A percentile compares a stretch with the other conserved stretches of the same genome.
These are phyloP conservation scores for Elsinoe ampelina DNA, from an alignment of 2,329 filamentous ascomycete species.

Conservation along the genomic window DNA sequence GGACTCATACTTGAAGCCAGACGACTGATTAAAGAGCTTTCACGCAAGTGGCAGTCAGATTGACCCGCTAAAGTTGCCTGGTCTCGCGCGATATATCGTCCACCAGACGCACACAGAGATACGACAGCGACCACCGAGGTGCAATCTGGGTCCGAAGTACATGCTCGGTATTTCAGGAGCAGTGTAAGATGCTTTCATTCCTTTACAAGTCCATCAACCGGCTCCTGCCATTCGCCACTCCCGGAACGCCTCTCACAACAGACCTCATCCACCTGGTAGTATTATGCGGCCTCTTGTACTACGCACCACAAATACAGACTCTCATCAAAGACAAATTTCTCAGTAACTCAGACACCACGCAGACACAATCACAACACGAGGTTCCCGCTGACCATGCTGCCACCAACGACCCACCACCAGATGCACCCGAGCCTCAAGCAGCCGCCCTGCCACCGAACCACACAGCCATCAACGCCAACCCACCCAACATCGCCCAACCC, in stretches of 20 bases:
- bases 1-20: no score
- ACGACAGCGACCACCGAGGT: no score
- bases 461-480: neutral
- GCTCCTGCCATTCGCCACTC: slow-evolving; percentile 40
- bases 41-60: no score
- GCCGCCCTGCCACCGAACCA: neutral
- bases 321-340: slow-evolving; percentile 20
- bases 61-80: no score
- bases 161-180: no score
- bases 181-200: slow-evolving; percentile 14
- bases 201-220: slow-evolving; percentile 28
- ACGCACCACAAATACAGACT: slow-evolving; percentile 37
- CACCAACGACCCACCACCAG: no score
- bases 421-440: neutral
- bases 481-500: neutral
- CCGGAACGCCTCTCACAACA: slow-evolving; percentile 37
- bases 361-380: slow-evolving; percentile 3
- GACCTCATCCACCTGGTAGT: slow-evolving; percentile 38
- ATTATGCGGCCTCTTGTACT: slow-evolving; percentile 38
- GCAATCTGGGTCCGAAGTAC: no score
- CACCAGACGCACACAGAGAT: no score
- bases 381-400: neutral
- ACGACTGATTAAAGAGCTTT: no score
- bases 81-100: no score
- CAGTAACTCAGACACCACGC: neutral